Percentiles rank a stretch among this genome's conserved stretches.
These are phyloP conservation scores for Mycena crocata DNA, from an alignment of 768 basidiomycete species.

Conservation along the genomic window DNA sequence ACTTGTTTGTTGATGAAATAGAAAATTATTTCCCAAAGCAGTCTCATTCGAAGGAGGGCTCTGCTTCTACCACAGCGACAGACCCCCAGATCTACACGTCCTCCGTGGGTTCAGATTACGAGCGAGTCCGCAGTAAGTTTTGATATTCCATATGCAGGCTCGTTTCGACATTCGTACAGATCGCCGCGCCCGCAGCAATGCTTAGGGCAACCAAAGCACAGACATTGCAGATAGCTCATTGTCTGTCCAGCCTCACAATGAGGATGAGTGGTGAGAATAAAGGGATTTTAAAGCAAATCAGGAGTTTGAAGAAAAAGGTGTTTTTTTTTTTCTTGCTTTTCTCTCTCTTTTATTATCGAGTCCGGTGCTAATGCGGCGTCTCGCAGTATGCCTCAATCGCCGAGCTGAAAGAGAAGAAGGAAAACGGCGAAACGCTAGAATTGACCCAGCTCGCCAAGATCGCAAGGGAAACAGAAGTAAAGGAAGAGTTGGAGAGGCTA, in stretches of 20 bases:
- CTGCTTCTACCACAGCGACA: not conserved
- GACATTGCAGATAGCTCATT: not conserved
- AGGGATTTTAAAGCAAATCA: not conserved
- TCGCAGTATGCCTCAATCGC: not conserved
- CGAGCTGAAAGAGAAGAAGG: conserved; percentile 1
- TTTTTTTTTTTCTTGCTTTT: conserved; percentile 7
- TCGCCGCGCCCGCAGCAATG: not conserved
- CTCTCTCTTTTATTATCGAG: too few species aligned
- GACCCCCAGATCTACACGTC: not conserved
- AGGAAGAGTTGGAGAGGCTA: not conserved
- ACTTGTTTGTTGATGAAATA: not conserved
- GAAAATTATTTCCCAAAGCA: not conserved
- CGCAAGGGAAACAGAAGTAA: not conserved
- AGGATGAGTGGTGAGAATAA: too few species aligned
- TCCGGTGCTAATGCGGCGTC: conserved; percentile 3
- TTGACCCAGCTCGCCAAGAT: not conserved
- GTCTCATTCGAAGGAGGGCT: not conserved
- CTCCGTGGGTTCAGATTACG: not conserved
- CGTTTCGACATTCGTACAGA: conserved; percentile 7
- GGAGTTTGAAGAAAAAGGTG: not conserved
- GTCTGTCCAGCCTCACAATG: not conserved
- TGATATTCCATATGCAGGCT: not conserved
- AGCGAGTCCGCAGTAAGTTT: not conserved
- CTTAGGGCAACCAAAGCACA: not conserved
- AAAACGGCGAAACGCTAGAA: conserved; percentile 1